Conservation (phyloP, 2,329 filamentous ascomycete genomes). For the Atkinsonella hypoxylon region DNA sequence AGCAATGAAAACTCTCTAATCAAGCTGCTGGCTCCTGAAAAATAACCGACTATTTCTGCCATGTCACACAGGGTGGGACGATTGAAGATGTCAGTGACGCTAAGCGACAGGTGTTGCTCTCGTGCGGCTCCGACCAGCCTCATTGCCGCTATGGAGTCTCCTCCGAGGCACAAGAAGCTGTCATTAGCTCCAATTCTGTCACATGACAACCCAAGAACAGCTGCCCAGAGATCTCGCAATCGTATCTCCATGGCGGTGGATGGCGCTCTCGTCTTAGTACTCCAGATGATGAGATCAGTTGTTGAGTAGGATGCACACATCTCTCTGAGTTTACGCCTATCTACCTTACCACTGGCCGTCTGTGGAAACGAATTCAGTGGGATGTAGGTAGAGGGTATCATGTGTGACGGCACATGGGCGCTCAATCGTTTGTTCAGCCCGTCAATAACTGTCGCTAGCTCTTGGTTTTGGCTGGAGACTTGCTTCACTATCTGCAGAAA, state of each 20-base stretch:
- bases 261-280: neutral
- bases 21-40: neutral
- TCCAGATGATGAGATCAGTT: neutral
- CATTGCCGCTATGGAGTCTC: conserved; percentile 36
- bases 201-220: conserved; percentile 6
- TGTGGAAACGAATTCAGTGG: neutral
- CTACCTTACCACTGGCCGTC: conserved; percentile 1
- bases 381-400: conserved; percentile 3
- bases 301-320: neutral
- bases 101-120: conserved; percentile 23
- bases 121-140: conserved; percentile 22
- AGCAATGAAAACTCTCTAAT: neutral
- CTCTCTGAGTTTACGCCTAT: neutral
- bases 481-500: conserved; percentile 1
- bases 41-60: neutral
- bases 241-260: neutral
- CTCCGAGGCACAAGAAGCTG: conserved; percentile 35
- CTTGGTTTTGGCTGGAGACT: neutral
- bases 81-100: conserved; percentile 31
- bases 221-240: conserved; percentile 4
- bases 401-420: neutral
- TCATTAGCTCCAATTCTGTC: conserved; percentile 24
- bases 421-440: neutral
- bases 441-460: neutral
- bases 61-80: conserved; percentile 4